Evolutionary conservation across 225 moss, liverwort and hornwort genomes (phyloP).

Genomic region (Antitrichia curtipendula): DNA sequence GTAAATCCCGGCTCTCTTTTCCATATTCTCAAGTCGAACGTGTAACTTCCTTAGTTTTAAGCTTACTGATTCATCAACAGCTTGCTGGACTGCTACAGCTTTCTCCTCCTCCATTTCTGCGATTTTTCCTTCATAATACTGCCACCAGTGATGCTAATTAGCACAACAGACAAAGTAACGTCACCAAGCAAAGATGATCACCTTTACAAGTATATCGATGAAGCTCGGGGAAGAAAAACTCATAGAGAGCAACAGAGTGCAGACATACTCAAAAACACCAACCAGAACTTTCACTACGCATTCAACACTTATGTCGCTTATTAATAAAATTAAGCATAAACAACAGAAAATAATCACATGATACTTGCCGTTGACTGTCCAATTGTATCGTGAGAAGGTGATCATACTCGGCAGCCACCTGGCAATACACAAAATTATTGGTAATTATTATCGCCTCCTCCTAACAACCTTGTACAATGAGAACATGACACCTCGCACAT

Average conservation of each 20-base stretch:
- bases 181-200: neutral
- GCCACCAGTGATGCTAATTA: slow-evolving; percentile 2
- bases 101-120: slow-evolving; percentile 60
- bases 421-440: neutral
- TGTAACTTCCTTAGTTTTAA: slow-evolving; percentile 63
- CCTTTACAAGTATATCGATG: neutral
- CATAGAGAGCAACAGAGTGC: neutral
- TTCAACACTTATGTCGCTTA: neutral
- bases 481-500: neutral
- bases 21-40: slow-evolving; percentile 52
- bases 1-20: slow-evolving; percentile 67
- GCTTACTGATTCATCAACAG: slow-evolving; percentile 69
- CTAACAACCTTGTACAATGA: neutral
- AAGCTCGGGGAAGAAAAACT: neutral
- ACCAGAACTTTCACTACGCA: neutral
- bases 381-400: slow-evolving; percentile 79
- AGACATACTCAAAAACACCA: neutral
- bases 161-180: neutral
- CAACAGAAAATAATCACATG: neutral
- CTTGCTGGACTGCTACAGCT: slow-evolving; percentile 47
- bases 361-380: slow-evolving; percentile 94
- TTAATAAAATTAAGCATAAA: neutral
- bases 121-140: slow-evolving; percentile 78
- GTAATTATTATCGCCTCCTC: neutral
- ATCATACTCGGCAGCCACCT: slow-evolving; percentile 83